A percentile compares a stretch with the other conserved stretches of the same genome.
These are phyloP conservation scores for Vitis amurensis DNA, from an alignment of 164 flowering plant species.

Conservation along the genomic window DNA sequence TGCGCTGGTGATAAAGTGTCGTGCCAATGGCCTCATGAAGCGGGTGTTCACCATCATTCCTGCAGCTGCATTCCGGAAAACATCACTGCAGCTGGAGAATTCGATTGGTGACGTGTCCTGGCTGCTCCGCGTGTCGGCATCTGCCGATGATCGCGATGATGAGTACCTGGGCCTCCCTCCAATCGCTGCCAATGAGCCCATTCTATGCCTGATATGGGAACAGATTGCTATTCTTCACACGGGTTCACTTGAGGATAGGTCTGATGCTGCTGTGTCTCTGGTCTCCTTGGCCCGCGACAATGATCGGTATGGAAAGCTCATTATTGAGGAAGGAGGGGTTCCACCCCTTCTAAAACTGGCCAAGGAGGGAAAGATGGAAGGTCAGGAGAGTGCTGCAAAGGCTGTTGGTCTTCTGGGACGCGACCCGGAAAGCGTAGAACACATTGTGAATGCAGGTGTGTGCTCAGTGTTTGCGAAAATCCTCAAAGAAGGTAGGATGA, in stretches of 20 bases:
- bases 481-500: constrained; percentile 80
- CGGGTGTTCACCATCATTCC: constrained; percentile 85
- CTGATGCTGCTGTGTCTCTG: constrained; percentile 77
- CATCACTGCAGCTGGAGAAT: constrained; percentile 63
- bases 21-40: constrained; percentile 53
- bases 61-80: constrained; percentile 65
- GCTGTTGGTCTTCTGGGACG: constrained; percentile 75
- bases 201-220: constrained; percentile 88
- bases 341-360: constrained; percentile 60
- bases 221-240: constrained; percentile 68
- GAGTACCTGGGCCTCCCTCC: constrained; percentile 86
- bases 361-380: constrained; percentile 71
- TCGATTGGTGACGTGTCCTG: constrained; percentile 85
- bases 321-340: constrained; percentile 85
- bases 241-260: constrained; percentile 53
- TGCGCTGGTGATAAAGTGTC: constrained; percentile 61
- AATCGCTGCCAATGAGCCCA: constrained; percentile 87
- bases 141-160: constrained; percentile 51
- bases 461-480: constrained; percentile 72
- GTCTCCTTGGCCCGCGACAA: constrained; percentile 81
- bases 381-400: constrained; percentile 77
- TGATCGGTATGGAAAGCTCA: constrained; percentile 70
- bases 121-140: constrained; percentile 80
- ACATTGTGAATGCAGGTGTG: constrained; percentile 71
- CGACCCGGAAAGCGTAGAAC: constrained; percentile 82